Conservation (phyloP, 305 asterid genomes). For the Plantago rigida region DNA sequence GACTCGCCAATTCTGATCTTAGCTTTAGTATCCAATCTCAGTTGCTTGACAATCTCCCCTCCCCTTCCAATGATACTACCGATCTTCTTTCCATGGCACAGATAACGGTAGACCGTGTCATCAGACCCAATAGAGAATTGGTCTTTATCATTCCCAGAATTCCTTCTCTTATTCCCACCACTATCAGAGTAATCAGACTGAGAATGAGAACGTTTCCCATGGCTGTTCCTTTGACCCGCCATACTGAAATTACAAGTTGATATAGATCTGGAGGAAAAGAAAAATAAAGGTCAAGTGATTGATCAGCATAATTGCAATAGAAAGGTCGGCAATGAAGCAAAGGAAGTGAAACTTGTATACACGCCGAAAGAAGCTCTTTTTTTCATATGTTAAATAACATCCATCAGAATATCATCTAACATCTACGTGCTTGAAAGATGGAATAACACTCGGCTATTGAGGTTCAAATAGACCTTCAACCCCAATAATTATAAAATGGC, state of each 20-base stretch:
- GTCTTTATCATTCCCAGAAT: conserved; percentile 61
- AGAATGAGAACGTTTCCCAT: conserved; percentile 72
- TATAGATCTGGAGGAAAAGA: no score
- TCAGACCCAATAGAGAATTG: conserved; percentile 52
- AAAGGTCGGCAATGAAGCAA: no score
- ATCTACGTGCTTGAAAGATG: no score
- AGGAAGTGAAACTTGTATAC: no score
- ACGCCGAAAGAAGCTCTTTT: no score
- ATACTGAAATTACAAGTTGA: conserved; percentile 31
- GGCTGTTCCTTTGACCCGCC: conserved; percentile 73
- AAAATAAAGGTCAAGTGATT: no score
- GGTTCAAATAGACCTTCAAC: no score
- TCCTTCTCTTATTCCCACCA: conserved; percentile 63
- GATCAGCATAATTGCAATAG: no score
- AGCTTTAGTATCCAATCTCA: conserved; percentile 71
- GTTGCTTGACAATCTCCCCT: conserved; percentile 89
- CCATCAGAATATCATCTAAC: no score
- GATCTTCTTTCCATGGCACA: conserved; percentile 76
- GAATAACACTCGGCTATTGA: no score
- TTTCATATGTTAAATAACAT: no score
- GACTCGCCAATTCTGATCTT: conserved; percentile 92
- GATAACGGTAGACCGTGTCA: conserved; percentile 73
- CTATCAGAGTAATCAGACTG: conserved; percentile 56
- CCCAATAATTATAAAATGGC: no score
- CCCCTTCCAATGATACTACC: conserved; percentile 94